A percentile compares a stretch with the other conserved stretches of the same genome.
These are phyloP conservation scores for Solanum stenotomum DNA, from an alignment of 257 asterid genomes.

Conservation along the genomic window DNA sequence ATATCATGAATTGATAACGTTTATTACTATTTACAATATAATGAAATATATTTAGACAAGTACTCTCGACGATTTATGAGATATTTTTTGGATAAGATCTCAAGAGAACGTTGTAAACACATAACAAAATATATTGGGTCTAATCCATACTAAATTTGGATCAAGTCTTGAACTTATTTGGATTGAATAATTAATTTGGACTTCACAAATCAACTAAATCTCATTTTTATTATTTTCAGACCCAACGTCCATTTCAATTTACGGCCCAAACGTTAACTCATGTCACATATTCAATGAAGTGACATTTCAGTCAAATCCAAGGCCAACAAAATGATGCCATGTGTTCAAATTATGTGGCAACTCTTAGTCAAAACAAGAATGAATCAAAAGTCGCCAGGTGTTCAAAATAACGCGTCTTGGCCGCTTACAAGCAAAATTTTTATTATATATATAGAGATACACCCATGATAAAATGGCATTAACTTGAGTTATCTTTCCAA, in stretches of 20 bases:
- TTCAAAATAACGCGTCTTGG: neutral
- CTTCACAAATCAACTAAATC: too few species aligned
- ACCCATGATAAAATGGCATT: neutral
- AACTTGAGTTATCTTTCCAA: neutral
- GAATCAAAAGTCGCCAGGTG: neutral
- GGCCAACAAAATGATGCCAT: neutral
- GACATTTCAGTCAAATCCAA: neutral
- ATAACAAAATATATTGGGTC: too few species aligned
- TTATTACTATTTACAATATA: neutral
- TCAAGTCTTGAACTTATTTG: too few species aligned
- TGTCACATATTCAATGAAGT: neutral
- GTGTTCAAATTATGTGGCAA: neutral
- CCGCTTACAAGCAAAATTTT: neutral
- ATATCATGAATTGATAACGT: neutral
- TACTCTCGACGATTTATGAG: too few species aligned
- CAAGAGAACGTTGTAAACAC: too few species aligned
- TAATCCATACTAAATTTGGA: too few species aligned
- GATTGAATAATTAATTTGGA: too few species aligned
- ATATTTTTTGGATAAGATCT: too few species aligned
- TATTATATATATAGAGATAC: neutral
- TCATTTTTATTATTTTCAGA: too few species aligned
- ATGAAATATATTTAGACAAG: neutral
- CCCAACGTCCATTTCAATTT: too few species aligned
- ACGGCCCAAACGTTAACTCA: too few species aligned
- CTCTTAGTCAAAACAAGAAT: neutral